Percentiles rank a stretch among this genome's conserved stretches.
These are phyloP conservation scores for Solanum sitiens DNA, from an alignment of 257 asterid genomes.

Conservation along the genomic window DNA sequence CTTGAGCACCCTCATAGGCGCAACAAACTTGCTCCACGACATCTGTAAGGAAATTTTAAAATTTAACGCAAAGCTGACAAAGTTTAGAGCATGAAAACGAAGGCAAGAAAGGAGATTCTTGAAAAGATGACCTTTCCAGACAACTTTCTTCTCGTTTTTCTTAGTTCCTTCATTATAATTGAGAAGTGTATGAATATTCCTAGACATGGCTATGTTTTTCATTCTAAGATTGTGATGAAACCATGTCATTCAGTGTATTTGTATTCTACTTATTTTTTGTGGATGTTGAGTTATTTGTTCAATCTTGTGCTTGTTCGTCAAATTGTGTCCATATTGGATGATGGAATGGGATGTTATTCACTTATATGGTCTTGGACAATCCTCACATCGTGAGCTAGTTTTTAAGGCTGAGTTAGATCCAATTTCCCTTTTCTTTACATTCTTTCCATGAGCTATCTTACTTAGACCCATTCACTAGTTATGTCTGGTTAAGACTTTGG, in stretches of 20 bases:
- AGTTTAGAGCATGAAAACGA: neutral
- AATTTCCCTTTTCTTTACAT: neutral
- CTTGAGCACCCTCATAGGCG: neutral
- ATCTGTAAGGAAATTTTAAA: neutral
- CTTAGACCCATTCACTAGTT: neutral
- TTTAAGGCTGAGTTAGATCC: neutral
- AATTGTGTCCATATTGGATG: neutral
- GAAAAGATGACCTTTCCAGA: neutral
- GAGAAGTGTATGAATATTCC: neutral
- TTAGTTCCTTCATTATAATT: neutral
- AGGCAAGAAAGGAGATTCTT: neutral
- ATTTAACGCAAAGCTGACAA: neutral
- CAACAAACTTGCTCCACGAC: neutral
- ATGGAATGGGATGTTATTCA: neutral
- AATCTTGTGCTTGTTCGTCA: neutral
- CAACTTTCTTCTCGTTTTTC: neutral
- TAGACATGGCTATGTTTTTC: neutral
- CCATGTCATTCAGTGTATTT: neutral
- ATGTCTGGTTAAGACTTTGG: neutral
- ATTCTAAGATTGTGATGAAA: neutral
- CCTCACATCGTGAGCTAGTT: neutral
- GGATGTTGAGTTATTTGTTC: neutral
- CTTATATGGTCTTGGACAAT: neutral
- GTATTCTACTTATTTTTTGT: neutral
- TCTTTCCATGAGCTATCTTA: neutral